Base-by-base conservation (phyloP, 768 basidiomycete species). In the Lactarius tabidus region DNA sequence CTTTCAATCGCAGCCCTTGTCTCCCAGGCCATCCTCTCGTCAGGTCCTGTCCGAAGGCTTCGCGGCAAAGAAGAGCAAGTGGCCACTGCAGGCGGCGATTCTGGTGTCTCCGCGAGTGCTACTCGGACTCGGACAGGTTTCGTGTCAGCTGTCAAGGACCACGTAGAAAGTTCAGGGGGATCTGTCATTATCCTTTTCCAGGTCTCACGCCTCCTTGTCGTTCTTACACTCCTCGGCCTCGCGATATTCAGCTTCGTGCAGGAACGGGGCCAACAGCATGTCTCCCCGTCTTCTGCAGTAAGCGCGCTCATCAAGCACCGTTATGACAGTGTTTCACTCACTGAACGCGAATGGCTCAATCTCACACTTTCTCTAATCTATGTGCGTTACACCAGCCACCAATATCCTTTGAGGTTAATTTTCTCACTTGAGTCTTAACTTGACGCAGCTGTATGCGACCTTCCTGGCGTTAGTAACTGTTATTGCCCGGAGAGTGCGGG, bases 141-240 rank as follows among this genome's bases (percentile, higher is more conserved):
- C 17, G 36, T 63, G 70, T 66, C 60, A 1, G 52, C 60, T 51
- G 52, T 68, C 23, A 66, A 52, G 39, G 60, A 57, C 36, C 82
- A 83, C 68, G 71, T 84, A 28, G 59, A 70, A 17, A 68, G 72
- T 12, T 79, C 81, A 59, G 82, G 84, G 4, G 85, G 85, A 10
- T 65, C 71, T 2, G 72, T 74, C 18, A 80, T 83, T 33, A 85
- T 84, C 72, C 69, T 71, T 17, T 80, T 79, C 73, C 82, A 81
- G 66, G 59, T 84, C 33, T 69, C 75, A 1, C 78, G 86, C 29
- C 73, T 85, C 6, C 60, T 81, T 2, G 78, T 78, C 36, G 79
- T 80, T 54, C 72, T 81, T 29, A 72, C 75, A 3, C 77, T 88
- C n/a, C 75, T 87, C 29, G 80, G 74, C 4, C 71, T 88, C 17